Percentiles rank a stretch among this genome's conserved stretches.
phyloP scores from a whole-genome alignment of 805 yeast genomes.

The Lachancea waltii region DNA sequence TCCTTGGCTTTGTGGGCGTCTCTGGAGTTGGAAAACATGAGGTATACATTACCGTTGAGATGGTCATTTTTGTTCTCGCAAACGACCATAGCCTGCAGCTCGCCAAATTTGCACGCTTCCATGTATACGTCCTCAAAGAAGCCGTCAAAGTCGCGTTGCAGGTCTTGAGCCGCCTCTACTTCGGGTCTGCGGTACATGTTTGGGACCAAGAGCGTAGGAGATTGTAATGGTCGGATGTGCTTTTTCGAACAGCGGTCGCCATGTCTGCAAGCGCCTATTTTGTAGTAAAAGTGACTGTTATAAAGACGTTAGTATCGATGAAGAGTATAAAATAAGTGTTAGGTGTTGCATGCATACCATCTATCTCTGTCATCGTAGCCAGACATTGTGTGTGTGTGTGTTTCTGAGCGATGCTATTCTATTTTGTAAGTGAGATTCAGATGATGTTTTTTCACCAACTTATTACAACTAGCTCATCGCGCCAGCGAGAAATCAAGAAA shows the following conservation, averaged over 20 bases:
- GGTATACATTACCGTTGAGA: slow-evolving; percentile 79
- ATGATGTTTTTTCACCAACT: neutral
- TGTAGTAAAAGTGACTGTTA: slow-evolving; percentile 56
- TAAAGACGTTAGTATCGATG: slow-evolving; percentile 7
- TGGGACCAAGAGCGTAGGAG: slow-evolving; percentile 54
- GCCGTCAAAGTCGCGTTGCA: slow-evolving; percentile 42
- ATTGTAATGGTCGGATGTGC: slow-evolving; percentile 59
- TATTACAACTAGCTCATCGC: slow-evolving; percentile 2
- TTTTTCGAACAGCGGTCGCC: slow-evolving; percentile 79
- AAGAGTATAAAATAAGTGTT: neutral
- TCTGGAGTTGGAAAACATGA: slow-evolving; percentile 47
- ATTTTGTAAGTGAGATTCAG: neutral
- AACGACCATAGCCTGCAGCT: slow-evolving; percentile 57
- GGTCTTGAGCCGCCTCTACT: slow-evolving; percentile 34
- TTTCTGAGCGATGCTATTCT: neutral
- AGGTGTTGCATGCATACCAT: slow-evolving; percentile 12
- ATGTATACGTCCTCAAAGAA: slow-evolving; percentile 68
- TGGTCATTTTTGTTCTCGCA: slow-evolving; percentile 82
- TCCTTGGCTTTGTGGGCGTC: slow-evolving; percentile 58
- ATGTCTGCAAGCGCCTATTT: slow-evolving; percentile 90
- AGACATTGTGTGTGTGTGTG: slow-evolving; percentile 3
- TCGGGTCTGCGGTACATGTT: slow-evolving; percentile 19
- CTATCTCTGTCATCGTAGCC: slow-evolving; percentile 14
- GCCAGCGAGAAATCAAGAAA: neutral
- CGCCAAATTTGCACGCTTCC: slow-evolving; percentile 47